A percentile compares a stretch with the other conserved stretches of the same genome.
Evolutionary conservation across 257 asterid species (phyloP).

Genomic region (Plantago ovata): DNA sequence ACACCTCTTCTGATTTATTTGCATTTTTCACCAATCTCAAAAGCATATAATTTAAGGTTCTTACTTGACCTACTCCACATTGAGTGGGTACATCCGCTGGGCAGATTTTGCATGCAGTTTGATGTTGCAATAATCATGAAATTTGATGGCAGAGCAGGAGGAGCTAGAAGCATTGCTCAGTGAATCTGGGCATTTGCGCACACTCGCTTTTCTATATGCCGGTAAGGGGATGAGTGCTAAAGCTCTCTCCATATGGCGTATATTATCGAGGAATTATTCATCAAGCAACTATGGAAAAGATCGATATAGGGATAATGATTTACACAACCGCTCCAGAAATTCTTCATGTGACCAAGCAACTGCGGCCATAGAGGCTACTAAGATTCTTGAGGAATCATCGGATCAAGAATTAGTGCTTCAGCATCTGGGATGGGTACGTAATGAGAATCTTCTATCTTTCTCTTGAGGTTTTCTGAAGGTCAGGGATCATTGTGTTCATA

Average conservation of each 20-base stretch:
- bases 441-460: conserved; percentile 9
- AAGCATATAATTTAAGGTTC: background rate
- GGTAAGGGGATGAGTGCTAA: conserved; percentile 88
- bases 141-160: conserved; percentile 97
- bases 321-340: conserved; percentile 37
- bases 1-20: background rate
- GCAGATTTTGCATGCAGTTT: conserved; percentile 2
- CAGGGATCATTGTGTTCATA: no score
- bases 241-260: conserved; percentile 88
- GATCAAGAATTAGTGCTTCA: conserved; percentile 88
- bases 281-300: conserved; percentile 39
- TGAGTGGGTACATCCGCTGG: conserved; percentile 12
- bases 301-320: conserved; percentile 39
- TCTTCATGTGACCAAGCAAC: conserved; percentile 38
- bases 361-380: conserved; percentile 81
- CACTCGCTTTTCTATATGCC: conserved; percentile 90
- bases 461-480: background rate
- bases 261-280: conserved; percentile 67
- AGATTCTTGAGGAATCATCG: conserved; percentile 77
- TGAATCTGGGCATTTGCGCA: conserved; percentile 89
- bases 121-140: conserved; percentile 35
- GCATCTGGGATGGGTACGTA: conserved; percentile 92
- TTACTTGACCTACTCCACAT: background rate
- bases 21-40: conserved; percentile 1
- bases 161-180: conserved; percentile 84